phyloP scores from a whole-genome alignment of 495 filamentous ascomycete species.

The Penicillium verhagenii region DNA sequence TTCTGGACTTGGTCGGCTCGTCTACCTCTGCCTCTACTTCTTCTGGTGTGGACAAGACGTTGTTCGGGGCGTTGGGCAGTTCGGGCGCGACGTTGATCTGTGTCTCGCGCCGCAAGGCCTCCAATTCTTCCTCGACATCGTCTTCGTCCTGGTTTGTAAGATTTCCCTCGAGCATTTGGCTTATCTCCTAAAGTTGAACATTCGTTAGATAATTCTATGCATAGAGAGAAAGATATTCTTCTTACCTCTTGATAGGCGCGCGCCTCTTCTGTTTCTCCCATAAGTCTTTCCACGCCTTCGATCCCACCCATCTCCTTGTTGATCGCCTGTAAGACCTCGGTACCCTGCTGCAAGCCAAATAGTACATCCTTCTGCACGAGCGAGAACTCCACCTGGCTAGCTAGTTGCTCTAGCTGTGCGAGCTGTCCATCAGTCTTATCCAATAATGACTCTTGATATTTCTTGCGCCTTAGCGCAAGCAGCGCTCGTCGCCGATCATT shows the following conservation, averaged over 20 bases:
- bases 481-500: slow-evolving; percentile 79
- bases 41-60: slow-evolving; percentile 28
- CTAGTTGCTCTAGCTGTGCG: slow-evolving; percentile 80
- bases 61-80: slow-evolving; percentile 61
- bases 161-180: slow-evolving; percentile 79
- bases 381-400: slow-evolving; percentile 84
- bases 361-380: slow-evolving; percentile 93
- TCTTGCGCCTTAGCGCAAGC: slow-evolving; percentile 88
- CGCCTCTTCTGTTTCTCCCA: slow-evolving; percentile 88
- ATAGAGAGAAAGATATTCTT: slow-evolving; percentile 1
- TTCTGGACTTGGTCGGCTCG: slow-evolving; percentile 41
- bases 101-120: slow-evolving; percentile 68
- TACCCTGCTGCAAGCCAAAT: slow-evolving; percentile 90
- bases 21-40: slow-evolving; percentile 22
- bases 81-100: slow-evolving; percentile 18
- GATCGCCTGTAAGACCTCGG: slow-evolving; percentile 82
- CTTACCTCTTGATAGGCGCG: slow-evolving; percentile 81
- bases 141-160: slow-evolving; percentile 95
- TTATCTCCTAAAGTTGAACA: slow-evolving; percentile 64
- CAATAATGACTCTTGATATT: slow-evolving; percentile 92
- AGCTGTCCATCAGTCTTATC: slow-evolving; percentile 89
- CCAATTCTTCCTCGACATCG: slow-evolving; percentile 94
- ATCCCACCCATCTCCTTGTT: slow-evolving; percentile 95
- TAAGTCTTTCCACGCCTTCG: slow-evolving; percentile 86
- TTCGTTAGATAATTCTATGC: slow-evolving; percentile 5